Evolutionary conservation across 2,329 filamentous ascomycete genomes (phyloP), one percentile per base, ranked within the genome.

Genomic region (Ophiobolus disseminans): DNA sequence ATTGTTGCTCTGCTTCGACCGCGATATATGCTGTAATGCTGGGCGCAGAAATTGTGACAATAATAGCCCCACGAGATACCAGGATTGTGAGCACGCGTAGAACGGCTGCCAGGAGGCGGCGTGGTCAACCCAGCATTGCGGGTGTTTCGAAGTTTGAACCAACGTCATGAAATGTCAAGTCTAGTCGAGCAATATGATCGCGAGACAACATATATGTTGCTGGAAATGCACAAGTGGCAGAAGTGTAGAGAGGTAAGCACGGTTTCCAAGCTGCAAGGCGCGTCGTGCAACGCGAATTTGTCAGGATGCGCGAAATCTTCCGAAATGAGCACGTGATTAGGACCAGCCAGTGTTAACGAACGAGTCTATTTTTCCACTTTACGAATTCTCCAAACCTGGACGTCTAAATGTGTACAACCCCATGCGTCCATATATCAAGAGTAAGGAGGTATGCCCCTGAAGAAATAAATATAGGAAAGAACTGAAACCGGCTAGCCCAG

Each of bases 401-500:
- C 50, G 30, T 34, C 26, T 31, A 21, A 31, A 17, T 41, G 7
- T 19, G 25, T 40, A 41, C 25, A 46, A 35, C 38, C 39, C 30
- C 40, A 17, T 23, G 31, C 46, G 41, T 51, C 44, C 32, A 26
- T n/a, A 28, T 6, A 28, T 17, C 6, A 41, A 47, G 2, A 30
- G 21, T 10, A 45, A 42, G 40, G 40, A 45, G 16, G 14, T 10
- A 30, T 28, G 34, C 22, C 13, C 36, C 46, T 11, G 21, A 48
- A 28, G 48, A 56, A 62, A 25, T 48, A 50, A 51, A 63, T 44
- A 50, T 39, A 57, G 43, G 55, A 58, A 59, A 58, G 44, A 40
- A 53, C 43, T 16, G n/a, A 34, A 38, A 43, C 57, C 60, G 48
- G 56, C 64, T 59, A 63, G 53, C 54, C 53, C 37, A 21, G 36